Base-by-base conservation (phyloP, 371 early-diverging fungal genomes). In the Rhizopus sp. region DNA sequence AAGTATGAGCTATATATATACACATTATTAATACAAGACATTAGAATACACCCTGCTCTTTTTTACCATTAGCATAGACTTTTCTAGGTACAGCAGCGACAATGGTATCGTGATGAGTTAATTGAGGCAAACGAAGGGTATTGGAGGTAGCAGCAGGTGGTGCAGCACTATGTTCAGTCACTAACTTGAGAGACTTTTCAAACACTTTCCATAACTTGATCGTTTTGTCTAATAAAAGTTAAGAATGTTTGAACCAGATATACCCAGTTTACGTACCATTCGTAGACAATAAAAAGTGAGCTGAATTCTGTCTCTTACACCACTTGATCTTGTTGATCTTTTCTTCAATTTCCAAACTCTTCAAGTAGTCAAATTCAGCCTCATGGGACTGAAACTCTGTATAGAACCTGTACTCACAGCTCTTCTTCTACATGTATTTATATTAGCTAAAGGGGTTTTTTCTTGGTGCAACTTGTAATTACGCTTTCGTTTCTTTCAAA, bases 341-440 rank as follows among this genome's bases (percentile, higher is more conserved):
- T 68, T 99, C 99, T 73, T 98, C 96, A 57, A 99, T 98, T 72
- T 99, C 99, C 73, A 98, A 85, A 83, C 94, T 95, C 83, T 99
- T 98, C 55, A 99, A 86, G 74, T 98, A 99, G 78, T 99, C 99
- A 69, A 99, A 99, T 83, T 98, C 98, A 34, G 98, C 94, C 72
- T 97, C 95, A 81, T 99, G 99, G 53, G 97, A 97, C 72, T 98
- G 98, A 68, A 98, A 98, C 75, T 98, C 99, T 42, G 99, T 97
- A 67, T 93, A 93, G 69, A 99, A 98, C 78, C 93, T 93, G 87
- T 98, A 99, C 73, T 98, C 99, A 77, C 97, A 97, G n/a, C 93
- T 91, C 74, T 96, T 94, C 83, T 97, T 98, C 97, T 96, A 70
- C 37, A 46, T 12, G 23, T 45, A 23, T 47, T 52, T 16, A 5